Evolutionary conservation across 2,329 filamentous ascomycete species (phyloP), one percentile per base, ranked within the genome.

Genomic region (Colletotrichum lindemuthianum): DNA sequence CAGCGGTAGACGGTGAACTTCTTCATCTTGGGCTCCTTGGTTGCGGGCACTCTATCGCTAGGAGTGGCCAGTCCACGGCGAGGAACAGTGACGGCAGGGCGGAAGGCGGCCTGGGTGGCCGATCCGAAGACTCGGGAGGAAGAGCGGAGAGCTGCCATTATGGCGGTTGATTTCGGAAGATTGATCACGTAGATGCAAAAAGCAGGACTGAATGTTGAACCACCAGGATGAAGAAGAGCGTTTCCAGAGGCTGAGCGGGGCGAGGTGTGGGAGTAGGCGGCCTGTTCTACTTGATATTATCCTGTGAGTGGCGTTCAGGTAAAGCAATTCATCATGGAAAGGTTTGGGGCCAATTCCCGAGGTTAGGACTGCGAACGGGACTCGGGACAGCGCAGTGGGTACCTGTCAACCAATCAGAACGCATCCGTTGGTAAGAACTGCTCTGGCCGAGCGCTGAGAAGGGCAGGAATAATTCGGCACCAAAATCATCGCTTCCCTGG

Each of bases 1-100:
- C 96, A 99, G 78, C 96, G 89, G 89, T 99, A 99, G 84, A 99
- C 91, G 81, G 97, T 91, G 88, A 99, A 99, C 55, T 91, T 93
- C 90, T 97, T 98, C 82, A 92, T 88, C 73, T 84, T 84, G 60
- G 91, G 85, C 72, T 91, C 86, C 70, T 87, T 79, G 61, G 87
- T 81, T 53, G 87, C 86, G 52, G 88, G 85, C 40, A 88, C 85
- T 11, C 41, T 56, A 77, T 90, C 78, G 74, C 80, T 81, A 68
- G 86, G 79, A 2, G 84, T 81, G 59, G 85, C 85, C 81, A 88
- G 85, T 66, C 82, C 81, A 67, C 85, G 83, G 36, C 63, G 58
- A 65, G 63, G 58, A 54, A 79, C 71, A 69, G 82, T 79, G 71
- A 80, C 75, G 67, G 78, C 77, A 68, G 77, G 78, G 57, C 74